Conservation (phyloP, 176 grass and related monocot species). For the Paspalum vaginatum region DNA sequence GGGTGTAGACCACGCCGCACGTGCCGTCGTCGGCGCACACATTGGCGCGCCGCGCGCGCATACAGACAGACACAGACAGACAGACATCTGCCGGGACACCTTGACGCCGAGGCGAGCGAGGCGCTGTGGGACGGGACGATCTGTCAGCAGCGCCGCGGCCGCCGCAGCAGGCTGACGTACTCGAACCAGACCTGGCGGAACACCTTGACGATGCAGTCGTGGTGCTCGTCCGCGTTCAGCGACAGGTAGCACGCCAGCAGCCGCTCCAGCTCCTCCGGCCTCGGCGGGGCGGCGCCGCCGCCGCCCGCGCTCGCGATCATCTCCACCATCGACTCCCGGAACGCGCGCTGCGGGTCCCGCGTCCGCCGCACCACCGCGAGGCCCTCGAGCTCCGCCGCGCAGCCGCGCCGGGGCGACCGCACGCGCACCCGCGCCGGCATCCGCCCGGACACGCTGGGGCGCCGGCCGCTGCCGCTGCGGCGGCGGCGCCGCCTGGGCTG, state of each 20-base stretch:
- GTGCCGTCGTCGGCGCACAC: no score
- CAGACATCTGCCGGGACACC: no score
- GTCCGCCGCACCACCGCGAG: slow-evolving; percentile 80
- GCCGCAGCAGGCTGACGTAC: slow-evolving; percentile 39
- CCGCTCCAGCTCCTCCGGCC: slow-evolving; percentile 77
- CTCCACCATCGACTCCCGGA: slow-evolving; percentile 83
- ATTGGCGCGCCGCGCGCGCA: no score
- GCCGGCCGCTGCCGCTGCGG: neutral
- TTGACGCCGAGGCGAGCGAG: no score
- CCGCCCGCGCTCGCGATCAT: slow-evolving; percentile 60
- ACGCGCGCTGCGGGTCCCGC: slow-evolving; percentile 72
- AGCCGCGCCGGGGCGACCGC: slow-evolving; percentile 40
- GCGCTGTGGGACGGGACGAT: no score
- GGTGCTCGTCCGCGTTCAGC: slow-evolving; percentile 85
- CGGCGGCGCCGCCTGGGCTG: slow-evolving; percentile 1
- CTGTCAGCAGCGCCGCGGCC: slow-evolving; percentile 11
- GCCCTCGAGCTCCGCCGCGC: slow-evolving; percentile 42
- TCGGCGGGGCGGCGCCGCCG: slow-evolving; percentile 27
- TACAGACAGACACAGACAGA: no score
- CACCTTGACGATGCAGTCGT: slow-evolving; percentile 83
- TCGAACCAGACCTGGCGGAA: slow-evolving; percentile 83
- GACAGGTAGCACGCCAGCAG: slow-evolving; percentile 85
- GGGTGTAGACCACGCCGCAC: no score
- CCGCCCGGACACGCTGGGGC: slow-evolving; percentile 24
- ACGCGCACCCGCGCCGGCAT: slow-evolving; percentile 33